Percentiles rank a stretch among this genome's conserved stretches.
Evolutionary conservation across 345 rosid genomes (phyloP).

Genomic region (Eucalyptus marginata): DNA sequence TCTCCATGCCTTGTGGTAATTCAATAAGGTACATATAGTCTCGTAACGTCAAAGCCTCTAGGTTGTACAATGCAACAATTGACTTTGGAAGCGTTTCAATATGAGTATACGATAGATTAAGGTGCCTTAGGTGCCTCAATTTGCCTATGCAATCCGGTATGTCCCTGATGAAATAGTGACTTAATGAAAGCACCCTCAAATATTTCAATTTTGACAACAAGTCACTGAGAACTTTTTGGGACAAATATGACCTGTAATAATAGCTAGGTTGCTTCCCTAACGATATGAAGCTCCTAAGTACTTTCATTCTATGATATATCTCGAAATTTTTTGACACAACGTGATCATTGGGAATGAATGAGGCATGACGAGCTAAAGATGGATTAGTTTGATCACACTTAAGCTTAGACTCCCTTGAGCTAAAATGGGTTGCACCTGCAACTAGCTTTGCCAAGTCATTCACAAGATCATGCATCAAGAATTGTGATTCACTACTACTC

Average conservation of each 20-base stretch:
- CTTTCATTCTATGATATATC: background rate
- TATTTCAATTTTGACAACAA: background rate
- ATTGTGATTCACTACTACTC: too few species aligned
- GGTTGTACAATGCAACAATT: background rate
- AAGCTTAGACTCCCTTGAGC: too few species aligned
- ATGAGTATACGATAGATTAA: fast-evolving
- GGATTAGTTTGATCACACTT: too few species aligned
- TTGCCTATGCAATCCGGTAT: background rate
- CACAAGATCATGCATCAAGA: too few species aligned
- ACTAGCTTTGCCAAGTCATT: too few species aligned
- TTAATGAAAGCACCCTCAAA: background rate
- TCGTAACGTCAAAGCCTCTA: too few species aligned
- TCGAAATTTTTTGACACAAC: fast-evolving
- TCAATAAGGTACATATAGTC: fast-evolving
- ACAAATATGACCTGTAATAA: fast-evolving
- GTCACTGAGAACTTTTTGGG: background rate
- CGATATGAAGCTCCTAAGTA: background rate
- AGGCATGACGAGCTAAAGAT: too few species aligned
- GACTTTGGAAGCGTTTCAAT: background rate
- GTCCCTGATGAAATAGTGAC: fast-evolving
- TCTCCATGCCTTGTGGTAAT: background rate
- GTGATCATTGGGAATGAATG: too few species aligned
- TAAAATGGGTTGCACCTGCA: too few species aligned
- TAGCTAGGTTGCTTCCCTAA: fast-evolving
- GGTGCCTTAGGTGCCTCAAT: background rate